These are phyloP conservation scores for Trichoderma simmonsii DNA, from an alignment of 2,329 filamentous ascomycete species.

Conservation along the genomic window DNA sequence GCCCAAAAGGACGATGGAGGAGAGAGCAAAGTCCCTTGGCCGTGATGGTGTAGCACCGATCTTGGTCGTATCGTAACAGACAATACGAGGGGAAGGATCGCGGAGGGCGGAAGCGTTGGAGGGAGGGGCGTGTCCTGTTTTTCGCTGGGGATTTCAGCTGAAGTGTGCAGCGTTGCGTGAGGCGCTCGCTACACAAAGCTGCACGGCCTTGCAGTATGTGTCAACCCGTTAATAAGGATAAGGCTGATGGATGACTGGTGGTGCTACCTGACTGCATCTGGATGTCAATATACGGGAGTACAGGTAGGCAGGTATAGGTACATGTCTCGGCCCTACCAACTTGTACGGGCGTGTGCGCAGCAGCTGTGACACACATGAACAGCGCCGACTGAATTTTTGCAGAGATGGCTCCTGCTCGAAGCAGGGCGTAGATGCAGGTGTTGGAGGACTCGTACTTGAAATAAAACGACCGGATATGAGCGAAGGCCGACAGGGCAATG, in stretches of 20 bases:
- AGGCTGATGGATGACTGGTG: background rate
- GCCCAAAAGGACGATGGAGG: background rate
- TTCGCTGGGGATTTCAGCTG: background rate
- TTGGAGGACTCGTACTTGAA: background rate
- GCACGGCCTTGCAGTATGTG: background rate
- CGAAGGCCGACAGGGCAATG: background rate
- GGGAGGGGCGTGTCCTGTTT: background rate
- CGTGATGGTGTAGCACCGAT: background rate
- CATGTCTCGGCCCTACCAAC: background rate
- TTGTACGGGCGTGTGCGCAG: background rate
- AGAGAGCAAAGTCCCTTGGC: background rate
- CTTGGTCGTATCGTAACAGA: background rate
- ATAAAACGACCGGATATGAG: background rate
- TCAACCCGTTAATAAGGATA: slow-evolving; percentile 1
- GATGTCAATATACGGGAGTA: too few relatives aligned
- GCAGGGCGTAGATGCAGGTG: background rate
- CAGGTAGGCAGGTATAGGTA: background rate
- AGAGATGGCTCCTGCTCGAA: background rate
- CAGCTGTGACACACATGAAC: background rate
- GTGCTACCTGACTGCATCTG: background rate
- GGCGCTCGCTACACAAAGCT: background rate
- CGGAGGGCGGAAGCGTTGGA: background rate
- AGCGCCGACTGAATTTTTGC: background rate
- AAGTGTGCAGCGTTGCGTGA: background rate
- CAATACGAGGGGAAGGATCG: slow-evolving; percentile 3